Conservation (phyloP, 1,284 basidiomycete genomes). For the Trametes polyzona region DNA sequence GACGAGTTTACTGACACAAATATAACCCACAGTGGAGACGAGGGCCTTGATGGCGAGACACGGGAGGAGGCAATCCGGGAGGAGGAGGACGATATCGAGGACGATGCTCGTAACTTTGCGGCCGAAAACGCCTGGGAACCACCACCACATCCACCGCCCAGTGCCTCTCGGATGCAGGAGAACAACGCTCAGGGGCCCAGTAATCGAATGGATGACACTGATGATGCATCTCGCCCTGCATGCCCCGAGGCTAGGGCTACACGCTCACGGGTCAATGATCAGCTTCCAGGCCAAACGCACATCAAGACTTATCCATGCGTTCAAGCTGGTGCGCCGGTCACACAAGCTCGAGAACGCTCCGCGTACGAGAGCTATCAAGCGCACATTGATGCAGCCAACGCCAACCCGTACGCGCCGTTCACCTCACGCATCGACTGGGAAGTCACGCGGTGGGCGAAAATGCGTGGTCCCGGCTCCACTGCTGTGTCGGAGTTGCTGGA, state of each 20-base stretch:
- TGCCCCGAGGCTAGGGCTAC: no score
- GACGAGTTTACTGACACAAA: background rate
- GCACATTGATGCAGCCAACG: background rate
- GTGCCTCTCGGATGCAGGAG: no score
- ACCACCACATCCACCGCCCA: no score
- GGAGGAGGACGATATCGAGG: background rate
- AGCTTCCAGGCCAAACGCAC: background rate
- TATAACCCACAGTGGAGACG: background rate
- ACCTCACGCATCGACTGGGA: conserved; percentile 21
- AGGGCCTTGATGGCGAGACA: no score
- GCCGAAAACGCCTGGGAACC: background rate
- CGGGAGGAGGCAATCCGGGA: no score
- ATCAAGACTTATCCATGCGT: background rate
- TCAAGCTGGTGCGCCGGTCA: background rate
- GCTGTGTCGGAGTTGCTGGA: conserved; percentile 16
- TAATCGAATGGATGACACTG: no score
- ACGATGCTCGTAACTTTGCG: background rate
- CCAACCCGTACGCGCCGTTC: conserved; percentile 19
- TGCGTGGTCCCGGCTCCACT: conserved; percentile 21
- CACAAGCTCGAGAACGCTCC: background rate
- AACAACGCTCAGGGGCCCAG: no score
- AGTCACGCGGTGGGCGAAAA: conserved; percentile 26
- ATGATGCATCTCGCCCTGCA: no score
- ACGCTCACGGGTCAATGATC: background rate
- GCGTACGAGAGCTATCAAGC: background rate